Percentiles rank a stretch among this genome's conserved stretches.
Evolutionary conservation across 2,329 filamentous ascomycete genomes (phyloP).

Genomic region (Trichoderma breve): DNA sequence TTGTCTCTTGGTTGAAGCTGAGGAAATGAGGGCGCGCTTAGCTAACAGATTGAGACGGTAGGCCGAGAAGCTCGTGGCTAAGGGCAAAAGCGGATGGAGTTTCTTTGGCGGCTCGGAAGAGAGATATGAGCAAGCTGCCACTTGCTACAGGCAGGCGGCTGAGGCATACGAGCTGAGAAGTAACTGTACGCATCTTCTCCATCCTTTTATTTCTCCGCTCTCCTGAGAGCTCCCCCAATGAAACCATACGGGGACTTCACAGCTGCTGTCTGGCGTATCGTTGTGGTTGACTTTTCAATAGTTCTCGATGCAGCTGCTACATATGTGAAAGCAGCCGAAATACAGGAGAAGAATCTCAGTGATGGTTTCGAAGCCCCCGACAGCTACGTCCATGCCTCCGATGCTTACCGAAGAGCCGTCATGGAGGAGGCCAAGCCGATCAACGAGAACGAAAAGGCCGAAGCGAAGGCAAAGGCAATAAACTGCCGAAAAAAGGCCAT

Average conservation of each 20-base stretch:
- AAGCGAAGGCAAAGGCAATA: slow-evolving; percentile 62
- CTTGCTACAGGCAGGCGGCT: slow-evolving; percentile 77
- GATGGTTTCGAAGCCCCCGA: slow-evolving; percentile 85
- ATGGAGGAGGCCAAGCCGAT: neutral
- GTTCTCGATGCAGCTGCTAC: slow-evolving; percentile 82
- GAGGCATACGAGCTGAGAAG: slow-evolving; percentile 90
- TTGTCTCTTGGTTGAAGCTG: slow-evolving; percentile 25
- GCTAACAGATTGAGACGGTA: slow-evolving; percentile 36
- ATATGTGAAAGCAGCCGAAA: slow-evolving; percentile 80
- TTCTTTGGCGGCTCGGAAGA: slow-evolving; percentile 85
- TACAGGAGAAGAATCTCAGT: slow-evolving; percentile 78
- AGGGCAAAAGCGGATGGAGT: slow-evolving; percentile 78
- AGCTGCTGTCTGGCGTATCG: neutral
- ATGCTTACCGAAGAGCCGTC: slow-evolving; percentile 75
- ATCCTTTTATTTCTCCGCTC: neutral
- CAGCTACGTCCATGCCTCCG: slow-evolving; percentile 85
- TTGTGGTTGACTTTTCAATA: slow-evolving; percentile 34
- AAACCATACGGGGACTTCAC: neutral
- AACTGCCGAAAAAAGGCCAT: slow-evolving; percentile 70
- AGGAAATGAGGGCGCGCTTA: neutral
- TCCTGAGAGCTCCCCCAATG: neutral
- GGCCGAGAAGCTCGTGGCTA: slow-evolving; percentile 80
- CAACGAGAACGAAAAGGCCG: slow-evolving; percentile 56
- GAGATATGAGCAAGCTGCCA: slow-evolving; percentile 90
- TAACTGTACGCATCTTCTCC: slow-evolving; percentile 56